Evolutionary conservation across 1,284 basidiomycete species (phyloP).

Genomic region (Malassezia slooffiae): DNA sequence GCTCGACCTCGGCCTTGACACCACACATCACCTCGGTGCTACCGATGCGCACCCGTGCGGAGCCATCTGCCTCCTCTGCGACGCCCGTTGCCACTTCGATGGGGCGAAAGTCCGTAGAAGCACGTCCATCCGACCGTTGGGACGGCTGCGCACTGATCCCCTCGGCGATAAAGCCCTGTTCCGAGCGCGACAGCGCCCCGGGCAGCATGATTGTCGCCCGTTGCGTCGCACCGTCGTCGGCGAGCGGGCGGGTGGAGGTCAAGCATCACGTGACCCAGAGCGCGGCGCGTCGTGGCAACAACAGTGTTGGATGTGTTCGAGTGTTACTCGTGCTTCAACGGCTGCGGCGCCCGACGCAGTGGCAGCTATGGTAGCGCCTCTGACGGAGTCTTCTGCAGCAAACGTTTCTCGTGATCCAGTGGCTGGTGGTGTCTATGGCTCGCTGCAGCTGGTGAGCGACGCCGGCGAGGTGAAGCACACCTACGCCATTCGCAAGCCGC

Average conservation of each 20-base stretch:
- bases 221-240: background rate
- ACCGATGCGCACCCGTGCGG: slow-evolving; percentile 26
- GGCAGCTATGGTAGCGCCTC: no score
- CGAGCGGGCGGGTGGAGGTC: background rate
- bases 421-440: background rate
- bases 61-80: slow-evolving; percentile 31
- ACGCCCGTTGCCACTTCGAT: slow-evolving; percentile 22
- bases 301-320: no score
- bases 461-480: background rate
- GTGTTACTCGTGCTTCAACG: no score
- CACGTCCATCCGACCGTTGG: slow-evolving; percentile 27
- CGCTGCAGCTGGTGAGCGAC: slow-evolving; percentile 3
- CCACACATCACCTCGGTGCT: slow-evolving; percentile 36
- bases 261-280: slow-evolving; percentile 3
- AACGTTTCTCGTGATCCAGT: no score
- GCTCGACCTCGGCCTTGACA: slow-evolving; percentile 28
- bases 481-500: slow-evolving; percentile 3
- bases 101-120: slow-evolving; percentile 25
- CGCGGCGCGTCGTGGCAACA: background rate
- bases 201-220: slow-evolving; percentile 18
- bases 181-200: slow-evolving; percentile 31
- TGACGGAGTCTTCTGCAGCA: no score
- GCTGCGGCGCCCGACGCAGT: no score
- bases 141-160: slow-evolving; percentile 27
- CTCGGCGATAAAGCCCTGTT: slow-evolving; percentile 31